Percentiles rank a stretch among this genome's conserved stretches.
phyloP scores from a whole-genome alignment of 441 rosid species.

The Gossypium trilobum region DNA sequence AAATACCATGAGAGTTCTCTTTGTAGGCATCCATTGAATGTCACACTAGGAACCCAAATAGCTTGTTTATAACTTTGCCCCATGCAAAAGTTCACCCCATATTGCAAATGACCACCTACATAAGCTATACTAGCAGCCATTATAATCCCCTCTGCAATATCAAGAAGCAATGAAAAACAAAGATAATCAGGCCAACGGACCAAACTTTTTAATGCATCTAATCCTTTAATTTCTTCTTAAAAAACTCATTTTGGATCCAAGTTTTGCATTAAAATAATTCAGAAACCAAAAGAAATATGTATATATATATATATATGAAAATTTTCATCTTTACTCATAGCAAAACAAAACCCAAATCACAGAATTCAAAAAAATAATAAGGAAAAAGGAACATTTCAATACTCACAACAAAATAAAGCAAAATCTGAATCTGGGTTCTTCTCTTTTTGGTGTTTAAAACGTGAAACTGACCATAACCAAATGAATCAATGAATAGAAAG shows the following conservation, averaged over 20 bases:
- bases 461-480: not conserved
- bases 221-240: not conserved
- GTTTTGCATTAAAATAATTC: not conserved
- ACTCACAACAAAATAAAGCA: constrained; percentile 6
- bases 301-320: too few species aligned
- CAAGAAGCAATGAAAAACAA: not conserved
- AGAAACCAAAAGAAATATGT: not conserved
- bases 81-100: constrained; percentile 19
- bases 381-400: not conserved
- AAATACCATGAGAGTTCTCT: constrained; percentile 55
- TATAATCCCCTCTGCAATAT: constrained; percentile 23
- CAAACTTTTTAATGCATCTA: not conserved
- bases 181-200: not conserved
- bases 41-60: constrained; percentile 32
- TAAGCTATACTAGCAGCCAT: constrained; percentile 54
- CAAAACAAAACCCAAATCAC: constrained; percentile 14
- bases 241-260: not conserved
- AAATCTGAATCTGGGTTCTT: constrained; percentile 21
- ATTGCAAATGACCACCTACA: constrained; percentile 36
- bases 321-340: not conserved
- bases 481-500: not conserved
- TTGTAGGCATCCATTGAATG: constrained; percentile 37
- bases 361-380: not conserved
- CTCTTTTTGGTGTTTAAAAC: not conserved
- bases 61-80: constrained; percentile 32